phyloP scores from a whole-genome alignment of 1,284 basidiomycete genomes.

The Tilletia walkeri region DNA sequence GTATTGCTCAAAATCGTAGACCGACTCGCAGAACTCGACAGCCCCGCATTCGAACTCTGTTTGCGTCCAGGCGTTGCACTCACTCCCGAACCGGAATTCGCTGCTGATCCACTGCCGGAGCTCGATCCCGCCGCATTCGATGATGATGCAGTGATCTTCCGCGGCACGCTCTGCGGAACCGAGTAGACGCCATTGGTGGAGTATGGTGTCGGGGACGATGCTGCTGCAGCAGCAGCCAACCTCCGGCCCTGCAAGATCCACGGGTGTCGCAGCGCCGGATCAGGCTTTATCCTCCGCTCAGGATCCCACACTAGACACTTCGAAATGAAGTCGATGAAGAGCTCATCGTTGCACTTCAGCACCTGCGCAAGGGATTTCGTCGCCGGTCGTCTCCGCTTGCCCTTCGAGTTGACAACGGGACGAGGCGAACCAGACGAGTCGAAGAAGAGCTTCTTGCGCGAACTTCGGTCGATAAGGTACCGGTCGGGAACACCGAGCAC shows the following conservation, averaged over 20 bases:
- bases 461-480: slow-evolving; percentile 88
- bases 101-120: background rate
- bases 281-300: slow-evolving; percentile 89
- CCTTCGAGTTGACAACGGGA: slow-evolving; percentile 94
- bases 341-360: slow-evolving; percentile 79
- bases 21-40: slow-evolving; percentile 3
- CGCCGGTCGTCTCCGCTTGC: slow-evolving; percentile 82
- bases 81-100: background rate
- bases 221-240: slow-evolving; percentile 20
- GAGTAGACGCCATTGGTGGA: slow-evolving; percentile 9
- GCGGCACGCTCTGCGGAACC: background rate
- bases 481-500: slow-evolving; percentile 92
- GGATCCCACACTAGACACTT: slow-evolving; percentile 99
- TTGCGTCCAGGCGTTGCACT: slow-evolving; percentile 6
- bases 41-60: no score
- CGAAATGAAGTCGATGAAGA: slow-evolving; percentile 70
- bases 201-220: slow-evolving; percentile 16
- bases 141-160: background rate
- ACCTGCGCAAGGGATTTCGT: slow-evolving; percentile 85
- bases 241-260: slow-evolving; percentile 35
- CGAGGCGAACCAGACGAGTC: slow-evolving; percentile 89
- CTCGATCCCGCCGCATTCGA: background rate
- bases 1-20: slow-evolving; percentile 15
- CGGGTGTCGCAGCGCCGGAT: slow-evolving; percentile 66
- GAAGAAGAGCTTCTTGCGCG: slow-evolving; percentile 92